A percentile compares a stretch with the other conserved stretches of the same genome.
Evolutionary conservation across 176 grass and related monocot species (phyloP).

Genomic region (Ananas comosus): DNA sequence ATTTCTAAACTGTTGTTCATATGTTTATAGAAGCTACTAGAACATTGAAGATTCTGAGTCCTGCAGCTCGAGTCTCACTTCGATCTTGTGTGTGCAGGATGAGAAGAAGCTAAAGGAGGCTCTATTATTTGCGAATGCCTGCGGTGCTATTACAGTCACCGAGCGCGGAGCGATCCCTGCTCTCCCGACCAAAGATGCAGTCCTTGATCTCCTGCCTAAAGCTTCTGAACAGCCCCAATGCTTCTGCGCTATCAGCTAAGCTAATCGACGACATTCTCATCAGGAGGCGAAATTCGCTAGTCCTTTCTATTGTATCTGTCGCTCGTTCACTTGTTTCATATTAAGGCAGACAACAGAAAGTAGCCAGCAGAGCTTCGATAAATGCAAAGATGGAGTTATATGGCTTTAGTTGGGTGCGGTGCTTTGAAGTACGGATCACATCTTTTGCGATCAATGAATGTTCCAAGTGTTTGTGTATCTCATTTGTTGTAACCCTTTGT

Average conservation of each 20-base stretch:
- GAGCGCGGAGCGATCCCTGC: slow-evolving; percentile 20
- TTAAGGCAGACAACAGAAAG: background rate
- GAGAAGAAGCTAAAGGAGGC: slow-evolving; percentile 10
- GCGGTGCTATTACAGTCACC: slow-evolving; percentile 15
- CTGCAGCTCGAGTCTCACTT: too few relatives aligned
- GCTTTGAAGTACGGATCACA: too few relatives aligned
- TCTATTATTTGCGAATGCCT: slow-evolving; percentile 16
- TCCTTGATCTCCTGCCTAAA: background rate
- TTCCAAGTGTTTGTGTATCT: too few relatives aligned
- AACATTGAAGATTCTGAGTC: too few relatives aligned
- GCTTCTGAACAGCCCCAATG: background rate
- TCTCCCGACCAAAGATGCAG: slow-evolving; percentile 5
- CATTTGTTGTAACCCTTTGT: too few relatives aligned
- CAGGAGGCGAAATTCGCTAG: background rate
- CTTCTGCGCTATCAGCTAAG: background rate
- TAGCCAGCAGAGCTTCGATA: too few relatives aligned
- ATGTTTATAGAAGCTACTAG: background rate
- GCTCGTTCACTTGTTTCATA: background rate
- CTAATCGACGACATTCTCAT: background rate
- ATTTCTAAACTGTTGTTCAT: background rate
- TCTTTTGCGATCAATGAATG: too few relatives aligned
- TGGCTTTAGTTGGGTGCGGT: too few relatives aligned
- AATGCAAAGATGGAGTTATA: too few relatives aligned
- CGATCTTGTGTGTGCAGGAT: background rate
- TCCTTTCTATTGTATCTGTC: background rate